Percentiles rank a stretch among this genome's conserved stretches.
These are phyloP conservation scores for Pseudotsuga menziesii DNA, from an alignment of 75 land plant species.

Conservation along the genomic window DNA sequence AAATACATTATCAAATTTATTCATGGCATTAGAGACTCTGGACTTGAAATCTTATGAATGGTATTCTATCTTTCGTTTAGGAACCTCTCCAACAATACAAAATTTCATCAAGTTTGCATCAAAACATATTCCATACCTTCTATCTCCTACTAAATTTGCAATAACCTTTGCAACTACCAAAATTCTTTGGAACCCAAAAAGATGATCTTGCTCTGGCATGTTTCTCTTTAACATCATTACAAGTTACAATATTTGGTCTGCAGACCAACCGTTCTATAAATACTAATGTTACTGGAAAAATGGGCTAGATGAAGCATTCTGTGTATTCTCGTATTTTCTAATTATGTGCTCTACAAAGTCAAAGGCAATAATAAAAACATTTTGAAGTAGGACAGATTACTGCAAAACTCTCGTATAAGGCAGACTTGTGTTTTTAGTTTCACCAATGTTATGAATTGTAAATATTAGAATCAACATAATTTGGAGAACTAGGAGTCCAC, in stretches of 20 bases:
- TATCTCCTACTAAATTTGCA: no score
- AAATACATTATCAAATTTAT: no score
- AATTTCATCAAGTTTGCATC: no score
- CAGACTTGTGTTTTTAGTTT: conserved; percentile 37
- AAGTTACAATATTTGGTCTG: no score
- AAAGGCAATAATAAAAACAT: conserved; percentile 73
- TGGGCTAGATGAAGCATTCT: conserved; percentile 59
- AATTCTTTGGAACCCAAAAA: no score
- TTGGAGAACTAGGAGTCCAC: conserved; percentile 44
- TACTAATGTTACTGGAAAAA: conserved; percentile 70
- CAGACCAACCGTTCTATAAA: conserved; percentile 90
- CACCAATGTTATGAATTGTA: conserved; percentile 75
- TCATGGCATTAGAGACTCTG: no score
- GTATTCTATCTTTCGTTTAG: no score
- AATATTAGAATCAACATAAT: conserved; percentile 75
- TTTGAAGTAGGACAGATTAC: conserved; percentile 55
- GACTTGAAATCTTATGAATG: no score
- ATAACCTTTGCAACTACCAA: no score
- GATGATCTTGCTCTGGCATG: conserved; percentile 43
- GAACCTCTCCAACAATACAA: no score
- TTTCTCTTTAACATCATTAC: conserved; percentile 55
- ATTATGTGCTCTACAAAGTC: conserved; percentile 52
- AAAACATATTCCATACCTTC: no score
- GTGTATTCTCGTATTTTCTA: conserved; percentile 33
- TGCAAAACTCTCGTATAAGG: conserved; percentile 72